Percentiles rank a stretch among this genome's conserved stretches.
Conservation (phyloP, 2,329 filamentous ascomycete species). For the Colletotrichum noveboracense region DNA sequence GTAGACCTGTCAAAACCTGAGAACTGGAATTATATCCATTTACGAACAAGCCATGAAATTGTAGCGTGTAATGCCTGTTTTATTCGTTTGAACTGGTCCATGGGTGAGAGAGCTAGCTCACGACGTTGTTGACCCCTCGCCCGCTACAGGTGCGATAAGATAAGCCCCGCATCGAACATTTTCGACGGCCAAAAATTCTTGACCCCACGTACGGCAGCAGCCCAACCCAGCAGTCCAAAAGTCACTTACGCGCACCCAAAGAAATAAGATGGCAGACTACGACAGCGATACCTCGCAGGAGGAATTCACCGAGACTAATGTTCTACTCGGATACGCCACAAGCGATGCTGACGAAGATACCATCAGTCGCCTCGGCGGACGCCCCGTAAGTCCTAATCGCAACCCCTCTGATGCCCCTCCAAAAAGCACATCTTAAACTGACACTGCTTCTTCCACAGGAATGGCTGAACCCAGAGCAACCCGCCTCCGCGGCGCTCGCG, state of each 20-base stretch:
- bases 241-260: background rate
- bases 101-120: background rate
- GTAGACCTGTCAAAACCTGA: conserved; percentile 22
- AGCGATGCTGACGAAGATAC: conserved; percentile 80
- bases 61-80: background rate
- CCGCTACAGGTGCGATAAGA: conserved; percentile 25
- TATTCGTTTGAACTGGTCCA: background rate
- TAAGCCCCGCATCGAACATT: conserved; percentile 34
- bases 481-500: conserved; percentile 78
- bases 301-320: conserved; percentile 80
- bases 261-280: conserved; percentile 70
- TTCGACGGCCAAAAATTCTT: conserved; percentile 38
- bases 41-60: background rate
- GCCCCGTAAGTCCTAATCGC: conserved; percentile 67
- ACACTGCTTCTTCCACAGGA: conserved; percentile 55
- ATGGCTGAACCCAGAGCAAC: conserved; percentile 77
- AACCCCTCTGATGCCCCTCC: background rate
- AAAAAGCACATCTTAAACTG: background rate
- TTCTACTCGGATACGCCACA: conserved; percentile 88
- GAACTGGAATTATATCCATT: conserved; percentile 22
- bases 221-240: background rate
- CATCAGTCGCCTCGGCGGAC: conserved; percentile 87
- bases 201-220: conserved; percentile 35
- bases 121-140: background rate
- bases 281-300: conserved; percentile 77